Evolutionary conservation across 495 filamentous ascomycete species (phyloP).

Genomic region (Patellaria atrata): DNA sequence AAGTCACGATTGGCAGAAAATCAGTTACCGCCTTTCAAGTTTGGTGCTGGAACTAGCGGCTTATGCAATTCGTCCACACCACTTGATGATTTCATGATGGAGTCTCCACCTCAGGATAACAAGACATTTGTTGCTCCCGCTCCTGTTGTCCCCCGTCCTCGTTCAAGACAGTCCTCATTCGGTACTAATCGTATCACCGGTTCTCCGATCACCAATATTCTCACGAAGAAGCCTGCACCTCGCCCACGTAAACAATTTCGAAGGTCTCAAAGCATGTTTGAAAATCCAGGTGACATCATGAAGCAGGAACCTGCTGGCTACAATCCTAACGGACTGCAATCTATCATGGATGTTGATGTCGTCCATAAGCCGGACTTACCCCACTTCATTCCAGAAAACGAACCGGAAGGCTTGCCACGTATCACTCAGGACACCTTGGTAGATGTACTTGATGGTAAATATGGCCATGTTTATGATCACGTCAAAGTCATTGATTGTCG

Average conservation of each 20-base stretch:
- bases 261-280: slow-evolving; percentile 93
- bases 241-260: slow-evolving; percentile 79
- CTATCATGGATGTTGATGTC: slow-evolving; percentile 65
- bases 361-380: slow-evolving; percentile 59
- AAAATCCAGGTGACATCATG: slow-evolving; percentile 75
- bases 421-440: slow-evolving; percentile 69
- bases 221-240: slow-evolving; percentile 58
- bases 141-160: slow-evolving; percentile 39
- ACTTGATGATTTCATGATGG: slow-evolving; percentile 61
- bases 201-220: slow-evolving; percentile 54
- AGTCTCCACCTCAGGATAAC: slow-evolving; percentile 62
- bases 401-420: slow-evolving; percentile 71
- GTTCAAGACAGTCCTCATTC: slow-evolving; percentile 44
- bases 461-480: slow-evolving; percentile 54
- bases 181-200: slow-evolving; percentile 43
- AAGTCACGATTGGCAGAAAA: slow-evolving; percentile 37
- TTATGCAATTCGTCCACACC: slow-evolving; percentile 45
- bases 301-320: slow-evolving; percentile 45
- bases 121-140: slow-evolving; percentile 42
- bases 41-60: slow-evolving; percentile 46
- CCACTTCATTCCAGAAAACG: slow-evolving; percentile 68
- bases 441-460: slow-evolving; percentile 76
- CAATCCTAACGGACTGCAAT: slow-evolving; percentile 40
- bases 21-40: slow-evolving; percentile 59
- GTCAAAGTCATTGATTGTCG: slow-evolving; percentile 86